phyloP scores from a whole-genome alignment of 225 moss, liverwort and hornwort species.

The Antitrichia curtipendula region DNA sequence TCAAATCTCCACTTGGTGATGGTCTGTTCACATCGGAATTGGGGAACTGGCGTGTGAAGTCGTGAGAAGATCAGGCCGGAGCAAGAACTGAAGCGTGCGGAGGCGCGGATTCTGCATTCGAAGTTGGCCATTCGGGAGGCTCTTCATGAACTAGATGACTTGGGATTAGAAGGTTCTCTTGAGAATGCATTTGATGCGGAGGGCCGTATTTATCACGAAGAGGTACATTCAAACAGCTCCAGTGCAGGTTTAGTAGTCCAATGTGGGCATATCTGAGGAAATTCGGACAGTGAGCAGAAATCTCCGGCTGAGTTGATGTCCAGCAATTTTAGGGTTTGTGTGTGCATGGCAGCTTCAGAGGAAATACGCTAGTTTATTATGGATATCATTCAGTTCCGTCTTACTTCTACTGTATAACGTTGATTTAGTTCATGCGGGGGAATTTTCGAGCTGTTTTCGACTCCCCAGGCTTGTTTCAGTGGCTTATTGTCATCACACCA shows the following conservation, averaged over 20 bases:
- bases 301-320: neutral
- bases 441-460: neutral
- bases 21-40: neutral
- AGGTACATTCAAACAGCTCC: conserved; percentile 24
- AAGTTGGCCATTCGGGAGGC: conserved; percentile 75
- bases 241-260: neutral
- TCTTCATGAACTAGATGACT: conserved; percentile 66
- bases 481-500: neutral
- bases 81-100: conserved; percentile 81
- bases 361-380: neutral
- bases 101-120: conserved; percentile 59
- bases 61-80: conserved; percentile 95
- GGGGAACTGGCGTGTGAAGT: conserved; percentile 19
- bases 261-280: neutral
- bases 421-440: neutral
- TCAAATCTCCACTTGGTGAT: conserved; percentile 7
- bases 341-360: neutral
- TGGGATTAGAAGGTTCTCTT: conserved; percentile 75
- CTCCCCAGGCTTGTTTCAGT: neutral
- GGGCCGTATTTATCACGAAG: conserved; percentile 87
- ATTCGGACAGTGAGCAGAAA: neutral
- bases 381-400: neutral
- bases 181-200: conserved; percentile 85
- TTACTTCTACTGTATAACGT: neutral
- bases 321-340: conserved; percentile 21